A percentile compares a stretch with the other conserved stretches of the same genome.
phyloP scores from a whole-genome alignment of 345 rosid genomes.

The Rhizophora apiculata region DNA sequence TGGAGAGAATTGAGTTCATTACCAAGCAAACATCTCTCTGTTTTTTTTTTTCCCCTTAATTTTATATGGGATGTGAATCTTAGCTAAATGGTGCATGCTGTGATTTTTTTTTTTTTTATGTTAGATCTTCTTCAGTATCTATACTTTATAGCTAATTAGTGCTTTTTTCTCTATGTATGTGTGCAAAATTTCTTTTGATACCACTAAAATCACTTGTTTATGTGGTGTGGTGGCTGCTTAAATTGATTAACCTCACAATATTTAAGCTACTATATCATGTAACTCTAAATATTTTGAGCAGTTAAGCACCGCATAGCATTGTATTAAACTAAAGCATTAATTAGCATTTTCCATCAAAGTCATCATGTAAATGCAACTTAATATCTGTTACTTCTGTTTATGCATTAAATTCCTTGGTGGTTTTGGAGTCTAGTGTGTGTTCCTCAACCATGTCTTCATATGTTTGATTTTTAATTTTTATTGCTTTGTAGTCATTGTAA shows the following conservation, averaged over 20 bases:
- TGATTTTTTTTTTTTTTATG: neutral
- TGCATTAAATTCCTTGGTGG: too few relatives aligned
- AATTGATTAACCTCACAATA: too few relatives aligned
- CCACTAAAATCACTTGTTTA: neutral
- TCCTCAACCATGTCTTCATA: neutral
- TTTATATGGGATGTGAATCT: constrained; percentile 1
- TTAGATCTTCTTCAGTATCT: neutral
- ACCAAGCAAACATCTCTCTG: too few relatives aligned
- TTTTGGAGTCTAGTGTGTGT: too few relatives aligned
- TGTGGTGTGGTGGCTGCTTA: neutral
- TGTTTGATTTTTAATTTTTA: constrained; percentile 22
- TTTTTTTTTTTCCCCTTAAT: neutral
- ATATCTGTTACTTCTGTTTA: neutral
- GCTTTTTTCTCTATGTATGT: neutral
- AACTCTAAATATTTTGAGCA: too few relatives aligned
- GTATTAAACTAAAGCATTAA: too few relatives aligned
- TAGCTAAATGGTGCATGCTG: neutral
- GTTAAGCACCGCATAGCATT: too few relatives aligned
- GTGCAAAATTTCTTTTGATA: neutral
- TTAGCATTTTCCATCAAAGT: too few relatives aligned
- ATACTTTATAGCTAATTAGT: neutral
- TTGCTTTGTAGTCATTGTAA: constrained; percentile 59
- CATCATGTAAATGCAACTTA: neutral
- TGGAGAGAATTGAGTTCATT: constrained; percentile 2
- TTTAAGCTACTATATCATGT: too few relatives aligned